Evolutionary conservation across 805 yeast species (phyloP).

Genomic region (Candida tammaniensis): DNA sequence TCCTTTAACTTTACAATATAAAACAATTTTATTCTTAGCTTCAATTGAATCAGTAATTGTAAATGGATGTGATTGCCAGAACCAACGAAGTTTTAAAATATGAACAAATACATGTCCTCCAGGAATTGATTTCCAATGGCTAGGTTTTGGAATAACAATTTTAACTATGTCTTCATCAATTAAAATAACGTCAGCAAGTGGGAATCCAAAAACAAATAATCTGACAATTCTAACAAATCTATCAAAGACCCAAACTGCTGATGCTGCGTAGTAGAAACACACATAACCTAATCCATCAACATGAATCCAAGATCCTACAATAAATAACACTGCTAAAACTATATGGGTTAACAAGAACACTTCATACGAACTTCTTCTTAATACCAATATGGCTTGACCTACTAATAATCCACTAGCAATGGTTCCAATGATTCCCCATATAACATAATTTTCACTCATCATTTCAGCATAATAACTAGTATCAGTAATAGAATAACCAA

Average conservation of each 20-base stretch:
- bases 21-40: constrained; percentile 19
- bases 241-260: constrained; percentile 38
- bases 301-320: constrained; percentile 47
- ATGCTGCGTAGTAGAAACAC: constrained; percentile 27
- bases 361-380: constrained; percentile 39
- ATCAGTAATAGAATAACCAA: constrained; percentile 22
- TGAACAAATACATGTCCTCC: constrained; percentile 42
- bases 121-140: constrained; percentile 34
- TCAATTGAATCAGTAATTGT: constrained; percentile 29
- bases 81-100: constrained; percentile 29
- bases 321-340: constrained; percentile 34
- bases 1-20: constrained; percentile 35
- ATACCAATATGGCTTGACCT: constrained; percentile 28
- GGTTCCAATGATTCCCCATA: constrained; percentile 39
- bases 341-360: constrained; percentile 33
- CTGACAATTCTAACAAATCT: constrained; percentile 27
- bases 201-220: constrained; percentile 33
- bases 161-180: constrained; percentile 35
- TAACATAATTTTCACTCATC: constrained; percentile 20
- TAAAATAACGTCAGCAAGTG: constrained; percentile 27
- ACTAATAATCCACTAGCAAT: constrained; percentile 28
- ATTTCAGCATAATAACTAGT: constrained; percentile 11
- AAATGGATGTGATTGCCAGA: constrained; percentile 46
- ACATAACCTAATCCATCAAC: constrained; percentile 33
- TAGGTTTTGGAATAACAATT: constrained; percentile 34